These are phyloP conservation scores for Podaxis sp. DNA, from an alignment of 768 basidiomycete species.

Conservation along the genomic window DNA sequence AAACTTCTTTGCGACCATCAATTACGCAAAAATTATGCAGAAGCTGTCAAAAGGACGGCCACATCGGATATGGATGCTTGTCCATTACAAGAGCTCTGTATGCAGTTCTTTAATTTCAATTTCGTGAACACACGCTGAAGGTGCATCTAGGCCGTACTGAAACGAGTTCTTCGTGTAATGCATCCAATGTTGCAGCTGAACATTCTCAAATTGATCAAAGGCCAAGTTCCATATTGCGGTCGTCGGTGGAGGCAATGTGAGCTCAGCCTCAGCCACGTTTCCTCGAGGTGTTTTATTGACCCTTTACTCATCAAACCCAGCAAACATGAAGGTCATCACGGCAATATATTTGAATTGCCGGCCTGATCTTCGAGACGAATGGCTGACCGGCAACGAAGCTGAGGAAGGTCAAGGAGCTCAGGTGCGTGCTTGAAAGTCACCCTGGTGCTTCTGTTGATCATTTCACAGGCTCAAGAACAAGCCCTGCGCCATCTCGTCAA, in stretches of 20 bases:
- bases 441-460: constrained; percentile 4
- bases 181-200: constrained; percentile 94
- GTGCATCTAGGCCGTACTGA: constrained; percentile 77
- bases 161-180: constrained; percentile 89
- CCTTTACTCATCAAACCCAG: constrained; percentile 37
- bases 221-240: constrained; percentile 97
- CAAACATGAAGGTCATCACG: constrained; percentile 99
- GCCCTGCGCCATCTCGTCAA: constrained; percentile 91
- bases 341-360: constrained; percentile 97
- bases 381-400: constrained; percentile 91
- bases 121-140: not conserved
- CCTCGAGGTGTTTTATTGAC: constrained; percentile 6
- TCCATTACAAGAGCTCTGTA: constrained; percentile 98
- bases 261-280: constrained; percentile 20
- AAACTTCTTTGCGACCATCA: constrained; percentile 96
- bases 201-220: constrained; percentile 96
- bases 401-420: constrained; percentile 92
- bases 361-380: constrained; percentile 95
- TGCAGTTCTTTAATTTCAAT: constrained; percentile 23
- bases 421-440: constrained; percentile 37
- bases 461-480: constrained; percentile 83
- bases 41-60: constrained; percentile 94
- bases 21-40: constrained; percentile 97
- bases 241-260: constrained; percentile 97
- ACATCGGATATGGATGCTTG: constrained; percentile 93